Conservation (phyloP, 1,284 basidiomycete genomes). For the Puccinia hordei region DNA sequence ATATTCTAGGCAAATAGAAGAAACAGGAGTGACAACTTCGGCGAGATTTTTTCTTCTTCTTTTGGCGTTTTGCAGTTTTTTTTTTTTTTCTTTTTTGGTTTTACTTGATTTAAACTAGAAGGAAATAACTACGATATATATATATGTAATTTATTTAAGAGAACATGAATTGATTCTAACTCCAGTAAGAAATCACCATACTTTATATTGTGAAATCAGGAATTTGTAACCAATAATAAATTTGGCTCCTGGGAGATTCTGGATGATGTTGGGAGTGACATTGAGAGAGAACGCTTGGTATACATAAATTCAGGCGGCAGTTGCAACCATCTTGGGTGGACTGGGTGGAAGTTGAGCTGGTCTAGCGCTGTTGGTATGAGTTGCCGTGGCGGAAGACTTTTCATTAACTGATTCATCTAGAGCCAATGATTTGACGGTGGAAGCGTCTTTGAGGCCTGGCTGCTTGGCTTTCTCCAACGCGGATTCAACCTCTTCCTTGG, state of each 20-base stretch:
- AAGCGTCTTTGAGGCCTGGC: not conserved
- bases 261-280: not conserved
- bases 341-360: not conserved
- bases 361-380: not conserved
- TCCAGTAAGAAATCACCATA: not conserved
- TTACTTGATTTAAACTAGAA: not conserved
- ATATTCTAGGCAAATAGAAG: not conserved
- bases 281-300: not conserved
- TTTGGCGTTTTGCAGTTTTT: not conserved
- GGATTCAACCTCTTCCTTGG: not conserved
- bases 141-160: not conserved
- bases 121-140: not conserved
- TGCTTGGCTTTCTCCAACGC: slow-evolving; percentile 6
- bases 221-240: not conserved
- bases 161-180: not conserved
- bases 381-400: not conserved
- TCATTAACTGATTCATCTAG: not conserved
- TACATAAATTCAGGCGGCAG: not conserved
- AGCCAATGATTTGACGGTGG: not conserved
- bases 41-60: no score
- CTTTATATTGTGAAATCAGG: not conserved
- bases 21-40: not conserved
- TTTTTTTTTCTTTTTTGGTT: not conserved
- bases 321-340: not conserved
- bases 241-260: not conserved